phyloP scores from a whole-genome alignment of 108 stramenopile genomes.

The Craspedostauros australis region DNA sequence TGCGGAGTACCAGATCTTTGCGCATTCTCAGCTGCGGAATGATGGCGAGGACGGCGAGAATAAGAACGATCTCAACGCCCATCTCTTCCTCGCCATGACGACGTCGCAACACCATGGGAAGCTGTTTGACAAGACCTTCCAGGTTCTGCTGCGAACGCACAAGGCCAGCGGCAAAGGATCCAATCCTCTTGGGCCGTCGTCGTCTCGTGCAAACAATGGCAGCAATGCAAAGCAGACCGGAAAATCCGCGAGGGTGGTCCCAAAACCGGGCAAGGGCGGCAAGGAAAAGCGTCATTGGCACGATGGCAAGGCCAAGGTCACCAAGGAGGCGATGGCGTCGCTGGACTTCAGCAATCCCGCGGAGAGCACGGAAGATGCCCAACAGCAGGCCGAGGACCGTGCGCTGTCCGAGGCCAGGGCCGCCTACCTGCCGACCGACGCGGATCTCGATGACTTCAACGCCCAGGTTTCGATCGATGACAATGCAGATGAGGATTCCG shows the following conservation, averaged over 20 bases:
- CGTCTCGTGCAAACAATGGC: conserved; percentile 13
- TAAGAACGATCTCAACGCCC: background rate
- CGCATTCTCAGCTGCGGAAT: background rate
- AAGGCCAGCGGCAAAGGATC: conserved; percentile 5
- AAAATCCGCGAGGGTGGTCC: background rate
- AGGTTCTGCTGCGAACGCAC: conserved; percentile 28
- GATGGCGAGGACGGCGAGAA: background rate
- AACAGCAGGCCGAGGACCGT: conserved; percentile 24
- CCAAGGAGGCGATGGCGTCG: conserved; percentile 62
- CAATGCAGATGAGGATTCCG: conserved; percentile 34
- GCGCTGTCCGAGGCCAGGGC: conserved; percentile 83
- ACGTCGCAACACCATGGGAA: conserved; percentile 13
- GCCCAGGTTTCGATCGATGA: conserved; percentile 43
- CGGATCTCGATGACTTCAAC: conserved; percentile 72
- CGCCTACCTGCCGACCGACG: conserved; percentile 78
- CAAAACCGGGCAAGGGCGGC: conserved; percentile 30
- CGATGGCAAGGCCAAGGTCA: conserved; percentile 76
- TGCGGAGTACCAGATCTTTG: conserved; percentile 24
- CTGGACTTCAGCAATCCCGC: conserved; percentile 50
- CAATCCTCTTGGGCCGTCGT: background rate
- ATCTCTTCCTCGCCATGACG: background rate
- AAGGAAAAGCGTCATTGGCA: conserved; percentile 81
- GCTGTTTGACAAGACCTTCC: conserved; percentile 41
- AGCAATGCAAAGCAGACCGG: conserved; percentile 5
- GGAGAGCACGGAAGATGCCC: conserved; percentile 14